Evolutionary conservation across 169 alveolate genomes (phyloP), one percentile per base, ranked within the genome.

Genomic region (Condylostoma magnum): DNA sequence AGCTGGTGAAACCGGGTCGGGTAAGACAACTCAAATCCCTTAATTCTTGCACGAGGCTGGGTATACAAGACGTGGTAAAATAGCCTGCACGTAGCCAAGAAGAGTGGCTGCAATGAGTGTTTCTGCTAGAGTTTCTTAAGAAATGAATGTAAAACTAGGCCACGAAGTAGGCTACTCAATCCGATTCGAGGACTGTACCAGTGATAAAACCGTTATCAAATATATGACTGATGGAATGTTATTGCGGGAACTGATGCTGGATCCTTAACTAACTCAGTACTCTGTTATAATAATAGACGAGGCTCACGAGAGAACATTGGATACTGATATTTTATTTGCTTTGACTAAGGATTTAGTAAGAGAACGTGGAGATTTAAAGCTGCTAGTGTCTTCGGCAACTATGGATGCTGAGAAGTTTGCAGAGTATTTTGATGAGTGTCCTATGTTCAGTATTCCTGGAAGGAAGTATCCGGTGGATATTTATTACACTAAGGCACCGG

Each of bases 191-290:
- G 99, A 98, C 89, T 95, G 98, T 82, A 93, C 99, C n/a, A 77
- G 96, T 60, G 98, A 93, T 55, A 82, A 77, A 34, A 98, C 99
- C 18, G 85, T 92, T 20, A 75, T 99, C 53, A 98, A 97, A 84
- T 99, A 98, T 84, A 97, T 98, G 99, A 99, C 99, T 18, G 99
- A 99, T 85, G 99, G 99, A 33, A 97, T 98, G 97, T 96, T 99
- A 31, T 85, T 98, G 51, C 93, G 99, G 28, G 99, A 98, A 81
- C 93, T 97, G 75, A 74, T 96, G 86, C 85, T 96, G 20, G 99
- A 99, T 65, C 99, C 99, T 4, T 93, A 90, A 51, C 82, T 99
- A 51, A 84, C 85, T 27, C 87, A 88, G 38, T 98, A 97, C 85
- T 91, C 98, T 0, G 98, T 94, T 22, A 69, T 99, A 58, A 95